phyloP scores from a whole-genome alignment of 116 monocot species.

The Posidonia oceanica region DNA sequence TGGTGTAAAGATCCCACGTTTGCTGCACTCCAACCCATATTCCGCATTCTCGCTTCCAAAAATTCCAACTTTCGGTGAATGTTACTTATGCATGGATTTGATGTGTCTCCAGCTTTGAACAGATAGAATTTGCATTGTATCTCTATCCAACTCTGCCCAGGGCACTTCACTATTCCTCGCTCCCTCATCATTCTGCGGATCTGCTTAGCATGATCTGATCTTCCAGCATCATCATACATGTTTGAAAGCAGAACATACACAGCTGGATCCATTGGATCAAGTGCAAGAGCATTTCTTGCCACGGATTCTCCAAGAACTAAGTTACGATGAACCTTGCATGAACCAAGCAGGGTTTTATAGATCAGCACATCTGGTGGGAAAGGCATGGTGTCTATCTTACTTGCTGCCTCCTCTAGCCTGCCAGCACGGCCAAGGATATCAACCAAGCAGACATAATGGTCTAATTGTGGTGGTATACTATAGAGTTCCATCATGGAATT shows the following conservation, averaged over 20 bases:
- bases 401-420: conserved; percentile 49
- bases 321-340: conserved; percentile 48
- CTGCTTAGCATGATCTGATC: conserved; percentile 33
- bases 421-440: conserved; percentile 75
- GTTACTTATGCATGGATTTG: conserved; percentile 3
- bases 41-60: conserved; percentile 6
- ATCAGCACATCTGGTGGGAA: conserved; percentile 36
- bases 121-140: conserved; percentile 10
- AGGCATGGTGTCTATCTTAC: conserved; percentile 37
- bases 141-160: conserved; percentile 55
- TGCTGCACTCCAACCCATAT: neutral
- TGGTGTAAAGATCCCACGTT: conserved; percentile 15
- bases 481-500: conserved; percentile 41
- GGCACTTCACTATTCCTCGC: conserved; percentile 31
- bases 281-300: conserved; percentile 41
- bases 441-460: conserved; percentile 71
- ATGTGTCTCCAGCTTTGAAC: conserved; percentile 10
- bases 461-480: conserved; percentile 25
- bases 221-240: conserved; percentile 61
- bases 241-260: conserved; percentile 45
- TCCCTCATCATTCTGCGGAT: conserved; percentile 46
- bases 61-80: conserved; percentile 12
- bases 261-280: conserved; percentile 43
- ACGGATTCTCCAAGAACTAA: conserved; percentile 44
- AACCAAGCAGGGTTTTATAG: conserved; percentile 62